Percentiles rank a stretch among this genome's conserved stretches.
These are phyloP conservation scores for Bjerkandera adusta DNA, from an alignment of 1,284 basidiomycete species.

Conservation along the genomic window DNA sequence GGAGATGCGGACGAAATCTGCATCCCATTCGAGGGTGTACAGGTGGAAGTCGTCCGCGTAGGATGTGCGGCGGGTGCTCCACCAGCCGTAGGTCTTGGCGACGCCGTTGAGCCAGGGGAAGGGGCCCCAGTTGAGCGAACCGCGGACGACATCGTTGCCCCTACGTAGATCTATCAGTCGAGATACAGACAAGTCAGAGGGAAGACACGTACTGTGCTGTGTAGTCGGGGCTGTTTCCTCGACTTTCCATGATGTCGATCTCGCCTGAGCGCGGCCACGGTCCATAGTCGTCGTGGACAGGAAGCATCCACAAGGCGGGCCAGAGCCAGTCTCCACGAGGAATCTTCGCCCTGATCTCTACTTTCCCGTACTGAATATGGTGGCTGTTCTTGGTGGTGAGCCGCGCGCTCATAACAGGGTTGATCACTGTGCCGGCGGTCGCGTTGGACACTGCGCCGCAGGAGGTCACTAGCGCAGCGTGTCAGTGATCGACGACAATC, in stretches of 20 bases:
- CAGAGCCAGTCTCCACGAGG: conserved; percentile 63
- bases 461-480: conserved; percentile 37
- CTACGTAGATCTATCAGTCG: conserved; percentile 35
- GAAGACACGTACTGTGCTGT: conserved; percentile 53
- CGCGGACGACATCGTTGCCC: conserved; percentile 74
- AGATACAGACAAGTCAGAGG: neutral
- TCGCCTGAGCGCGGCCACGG: conserved; percentile 78
- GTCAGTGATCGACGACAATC: neutral
- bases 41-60: conserved; percentile 76
- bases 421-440: conserved; percentile 63
- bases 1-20: conserved; percentile 72
- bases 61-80: conserved; percentile 62
- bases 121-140: conserved; percentile 85
- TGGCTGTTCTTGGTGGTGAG: conserved; percentile 71
- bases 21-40: conserved; percentile 80
- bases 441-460: conserved; percentile 62
- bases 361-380: conserved; percentile 76
- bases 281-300: conserved; percentile 78
- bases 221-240: conserved; percentile 71
- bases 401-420: conserved; percentile 81
- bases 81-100: conserved; percentile 75
- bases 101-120: conserved; percentile 70
- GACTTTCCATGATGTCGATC: conserved; percentile 83
- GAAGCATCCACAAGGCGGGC: conserved; percentile 88
- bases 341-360: conserved; percentile 80